phyloP scores from a whole-genome alignment of 1,284 basidiomycete genomes.

The Ceratobasidium sp. region DNA sequence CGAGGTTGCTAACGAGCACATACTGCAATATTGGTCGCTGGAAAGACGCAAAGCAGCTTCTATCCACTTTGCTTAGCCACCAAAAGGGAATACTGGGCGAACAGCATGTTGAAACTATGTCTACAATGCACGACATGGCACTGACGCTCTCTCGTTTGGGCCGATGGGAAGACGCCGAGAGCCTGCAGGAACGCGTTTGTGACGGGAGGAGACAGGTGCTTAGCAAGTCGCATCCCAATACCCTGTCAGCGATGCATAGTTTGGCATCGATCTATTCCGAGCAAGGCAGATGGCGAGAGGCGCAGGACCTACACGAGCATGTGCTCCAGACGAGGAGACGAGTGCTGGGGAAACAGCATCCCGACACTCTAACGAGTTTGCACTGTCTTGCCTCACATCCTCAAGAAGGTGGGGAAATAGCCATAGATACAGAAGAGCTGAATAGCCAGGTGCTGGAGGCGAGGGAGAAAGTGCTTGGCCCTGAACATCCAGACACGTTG shows the following conservation, averaged over 20 bases:
- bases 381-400: not conserved
- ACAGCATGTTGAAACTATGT: not conserved
- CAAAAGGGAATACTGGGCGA: not conserved
- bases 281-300: not conserved
- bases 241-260: conserved; percentile 2
- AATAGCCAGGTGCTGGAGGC: not conserved
- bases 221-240: not conserved
- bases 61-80: not conserved
- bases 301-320: not conserved
- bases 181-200: not conserved
- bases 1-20: not conserved
- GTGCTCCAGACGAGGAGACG: not conserved
- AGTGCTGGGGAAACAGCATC: not conserved
- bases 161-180: conserved; percentile 9
- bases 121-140: conserved; percentile 17
- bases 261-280: not conserved
- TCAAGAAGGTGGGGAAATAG: not conserved
- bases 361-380: not conserved
- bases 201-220: not conserved
- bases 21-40: not conserved
- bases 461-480: not conserved
- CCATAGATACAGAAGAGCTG: not conserved
- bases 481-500: not conserved
- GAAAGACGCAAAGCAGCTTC: not conserved
- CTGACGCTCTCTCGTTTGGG: not conserved